phyloP scores from a whole-genome alignment of 805 yeast species.

The Saturnispora besseyi region DNA sequence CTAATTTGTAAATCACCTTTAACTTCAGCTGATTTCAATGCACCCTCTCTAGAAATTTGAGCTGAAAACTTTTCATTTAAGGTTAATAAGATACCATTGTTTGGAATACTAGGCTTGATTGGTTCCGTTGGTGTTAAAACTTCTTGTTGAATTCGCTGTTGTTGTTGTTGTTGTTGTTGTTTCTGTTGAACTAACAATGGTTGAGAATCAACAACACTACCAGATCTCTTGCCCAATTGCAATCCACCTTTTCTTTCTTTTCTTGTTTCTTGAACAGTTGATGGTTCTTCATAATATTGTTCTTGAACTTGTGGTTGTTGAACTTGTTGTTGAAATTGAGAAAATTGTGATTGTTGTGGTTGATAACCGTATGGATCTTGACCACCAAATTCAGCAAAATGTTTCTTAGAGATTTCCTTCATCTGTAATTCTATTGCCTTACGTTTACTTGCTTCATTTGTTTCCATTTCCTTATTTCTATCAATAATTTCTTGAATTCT shows the following conservation, averaged over 20 bases:
- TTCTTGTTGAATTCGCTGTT: slow-evolving; percentile 13
- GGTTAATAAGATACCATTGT: slow-evolving; percentile 73
- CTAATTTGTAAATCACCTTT: slow-evolving; percentile 89
- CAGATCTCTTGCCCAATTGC: slow-evolving; percentile 57
- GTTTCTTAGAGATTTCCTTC: slow-evolving; percentile 60
- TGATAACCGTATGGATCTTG: slow-evolving; percentile 5
- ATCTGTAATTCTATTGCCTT: slow-evolving; percentile 86
- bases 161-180: slow-evolving; percentile 19
- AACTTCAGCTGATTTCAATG: slow-evolving; percentile 57
- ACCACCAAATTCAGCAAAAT: slow-evolving; percentile 26
- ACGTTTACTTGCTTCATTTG: slow-evolving; percentile 93
- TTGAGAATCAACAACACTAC: slow-evolving; percentile 19
- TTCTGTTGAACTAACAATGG: slow-evolving; percentile 23
- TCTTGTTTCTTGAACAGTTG: background rate
- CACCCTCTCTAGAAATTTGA: slow-evolving; percentile 77
- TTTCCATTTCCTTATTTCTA: slow-evolving; percentile 93
- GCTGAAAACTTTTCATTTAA: slow-evolving; percentile 73
- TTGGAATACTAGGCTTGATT: slow-evolving; percentile 31
- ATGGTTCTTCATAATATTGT: slow-evolving; percentile 10
- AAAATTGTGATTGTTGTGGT: slow-evolving; percentile 10
- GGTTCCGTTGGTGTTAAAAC: slow-evolving; percentile 17
- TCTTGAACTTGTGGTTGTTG: slow-evolving; percentile 14
- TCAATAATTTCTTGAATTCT: slow-evolving; percentile 97
- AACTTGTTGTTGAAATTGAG: slow-evolving; percentile 13
- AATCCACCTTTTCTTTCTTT: slow-evolving; percentile 60